Conservation (phyloP, 768 basidiomycete species). For the Tylopilus rubrobrunneus region DNA sequence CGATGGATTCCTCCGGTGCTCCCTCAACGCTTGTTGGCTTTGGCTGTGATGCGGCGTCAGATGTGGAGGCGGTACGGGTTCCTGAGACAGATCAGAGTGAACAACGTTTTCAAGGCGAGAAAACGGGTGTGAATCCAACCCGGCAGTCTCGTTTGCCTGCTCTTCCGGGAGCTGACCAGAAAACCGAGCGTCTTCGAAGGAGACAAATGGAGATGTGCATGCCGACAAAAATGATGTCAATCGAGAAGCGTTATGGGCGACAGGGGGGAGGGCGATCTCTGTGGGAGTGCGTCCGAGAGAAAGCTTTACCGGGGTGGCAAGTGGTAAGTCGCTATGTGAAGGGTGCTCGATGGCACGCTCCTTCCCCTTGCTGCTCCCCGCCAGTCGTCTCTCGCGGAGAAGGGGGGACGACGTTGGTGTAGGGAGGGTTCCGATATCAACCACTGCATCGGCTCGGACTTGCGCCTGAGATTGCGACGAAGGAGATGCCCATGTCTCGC, state of each 20-base stretch:
- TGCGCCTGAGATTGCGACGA: conserved; percentile 9
- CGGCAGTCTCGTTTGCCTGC: neutral
- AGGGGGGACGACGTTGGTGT: conserved; percentile 28
- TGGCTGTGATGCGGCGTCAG: neutral
- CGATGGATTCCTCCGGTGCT: neutral
- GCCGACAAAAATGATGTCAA: neutral
- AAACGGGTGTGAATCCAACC: conserved; percentile 10
- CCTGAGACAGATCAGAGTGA: neutral
- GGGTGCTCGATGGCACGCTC: neutral
- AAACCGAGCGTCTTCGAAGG: conserved; percentile 1
- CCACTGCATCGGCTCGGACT: neutral
- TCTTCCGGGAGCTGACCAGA: neutral
- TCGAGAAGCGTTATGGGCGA: neutral
- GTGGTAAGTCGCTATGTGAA: neutral
- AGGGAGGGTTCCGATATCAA: conserved; percentile 8
- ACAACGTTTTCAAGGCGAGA: conserved; percentile 15
- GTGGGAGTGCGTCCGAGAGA: neutral
- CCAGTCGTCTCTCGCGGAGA: neutral
- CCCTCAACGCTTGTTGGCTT: neutral
- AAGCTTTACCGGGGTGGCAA: neutral
- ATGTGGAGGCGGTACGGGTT: neutral
- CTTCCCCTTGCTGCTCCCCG: conserved; percentile 3
- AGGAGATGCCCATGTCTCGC: conserved; percentile 17
- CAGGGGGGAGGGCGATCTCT: neutral
- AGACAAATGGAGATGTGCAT: conserved; percentile 16